Percentiles rank a stretch among this genome's conserved stretches.
phyloP scores from a whole-genome alignment of 139 green algal genomes.

The Mesostigma viride region DNA sequence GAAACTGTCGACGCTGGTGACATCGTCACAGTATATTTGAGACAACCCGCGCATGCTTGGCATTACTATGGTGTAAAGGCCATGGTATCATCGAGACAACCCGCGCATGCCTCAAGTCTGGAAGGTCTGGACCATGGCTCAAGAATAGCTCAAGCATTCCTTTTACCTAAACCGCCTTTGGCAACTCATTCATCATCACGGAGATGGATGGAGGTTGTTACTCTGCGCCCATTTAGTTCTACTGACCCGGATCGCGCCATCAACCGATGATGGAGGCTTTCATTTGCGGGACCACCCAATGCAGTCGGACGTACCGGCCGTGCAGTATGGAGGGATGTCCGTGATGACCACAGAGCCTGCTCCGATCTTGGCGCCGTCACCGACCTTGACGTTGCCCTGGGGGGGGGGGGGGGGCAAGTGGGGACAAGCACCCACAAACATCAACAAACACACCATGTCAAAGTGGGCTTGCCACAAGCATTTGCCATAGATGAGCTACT shows the following conservation, averaged over 20 bases:
- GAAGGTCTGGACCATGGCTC: not conserved
- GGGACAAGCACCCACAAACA: not conserved
- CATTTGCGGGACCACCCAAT: not conserved
- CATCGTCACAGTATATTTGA: too few species aligned
- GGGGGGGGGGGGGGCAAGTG: too few species aligned
- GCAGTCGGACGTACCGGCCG: slow-evolving; percentile 11
- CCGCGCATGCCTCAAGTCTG: too few species aligned
- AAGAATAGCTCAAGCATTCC: not conserved
- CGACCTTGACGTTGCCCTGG: slow-evolving; percentile 15
- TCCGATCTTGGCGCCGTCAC: slow-evolving; percentile 39
- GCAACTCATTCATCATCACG: not conserved
- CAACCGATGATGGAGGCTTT: not conserved
- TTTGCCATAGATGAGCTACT: too few species aligned
- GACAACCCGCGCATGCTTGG: too few species aligned
- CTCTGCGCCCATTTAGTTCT: not conserved
- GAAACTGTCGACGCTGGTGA: too few species aligned
- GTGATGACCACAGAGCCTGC: slow-evolving; percentile 37
- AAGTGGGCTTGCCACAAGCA: too few species aligned
- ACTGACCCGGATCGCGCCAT: not conserved
- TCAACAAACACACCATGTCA: not conserved
- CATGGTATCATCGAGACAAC: too few species aligned
- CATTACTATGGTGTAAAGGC: too few species aligned
- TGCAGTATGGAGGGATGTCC: slow-evolving; percentile 45
- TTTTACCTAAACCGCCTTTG: not conserved
- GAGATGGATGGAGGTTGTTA: not conserved